Percentiles rank a stretch among this genome's conserved stretches.
Evolutionary conservation across 306 rosid genomes (phyloP).

Genomic region (Trifolium dubium): DNA sequence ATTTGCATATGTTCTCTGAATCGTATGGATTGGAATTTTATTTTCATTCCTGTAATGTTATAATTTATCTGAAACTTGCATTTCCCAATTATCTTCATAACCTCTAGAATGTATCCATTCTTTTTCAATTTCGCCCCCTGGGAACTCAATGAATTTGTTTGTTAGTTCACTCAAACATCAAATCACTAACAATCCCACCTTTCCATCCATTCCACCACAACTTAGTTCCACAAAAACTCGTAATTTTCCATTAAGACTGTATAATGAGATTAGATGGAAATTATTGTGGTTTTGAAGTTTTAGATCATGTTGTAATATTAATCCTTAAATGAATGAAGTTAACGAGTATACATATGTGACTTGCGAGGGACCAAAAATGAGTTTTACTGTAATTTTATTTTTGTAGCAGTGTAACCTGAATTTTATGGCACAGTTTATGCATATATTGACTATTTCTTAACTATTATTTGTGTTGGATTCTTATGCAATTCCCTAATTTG

Average conservation of each 20-base stretch:
- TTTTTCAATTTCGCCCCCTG: neutral
- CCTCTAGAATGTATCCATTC: neutral
- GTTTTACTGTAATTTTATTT: conserved; percentile 24
- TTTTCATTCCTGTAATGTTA: neutral
- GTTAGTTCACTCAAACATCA: conserved; percentile 1
- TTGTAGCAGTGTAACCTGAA: conserved; percentile 21
- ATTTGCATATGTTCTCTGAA: neutral
- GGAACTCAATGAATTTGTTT: neutral
- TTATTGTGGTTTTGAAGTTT: conserved; percentile 2
- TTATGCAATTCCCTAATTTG: conserved; percentile 49
- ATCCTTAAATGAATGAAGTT: conserved; percentile 4
- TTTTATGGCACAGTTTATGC: conserved; percentile 17
- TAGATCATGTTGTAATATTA: conserved; percentile 7
- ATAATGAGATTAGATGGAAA: neutral
- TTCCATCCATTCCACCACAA: neutral
- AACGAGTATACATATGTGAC: conserved; percentile 5
- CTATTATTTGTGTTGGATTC: conserved; percentile 37
- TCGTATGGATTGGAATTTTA: neutral
- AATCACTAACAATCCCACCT: neutral
- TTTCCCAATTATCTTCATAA: neutral
- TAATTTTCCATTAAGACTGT: neutral
- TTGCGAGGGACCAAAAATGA: neutral
- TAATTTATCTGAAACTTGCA: neutral
- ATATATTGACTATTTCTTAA: conserved; percentile 29
- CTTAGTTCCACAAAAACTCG: neutral